These are phyloP conservation scores for Leccinum olivaceopallidum DNA, from an alignment of 768 basidiomycete species.

Conservation along the genomic window DNA sequence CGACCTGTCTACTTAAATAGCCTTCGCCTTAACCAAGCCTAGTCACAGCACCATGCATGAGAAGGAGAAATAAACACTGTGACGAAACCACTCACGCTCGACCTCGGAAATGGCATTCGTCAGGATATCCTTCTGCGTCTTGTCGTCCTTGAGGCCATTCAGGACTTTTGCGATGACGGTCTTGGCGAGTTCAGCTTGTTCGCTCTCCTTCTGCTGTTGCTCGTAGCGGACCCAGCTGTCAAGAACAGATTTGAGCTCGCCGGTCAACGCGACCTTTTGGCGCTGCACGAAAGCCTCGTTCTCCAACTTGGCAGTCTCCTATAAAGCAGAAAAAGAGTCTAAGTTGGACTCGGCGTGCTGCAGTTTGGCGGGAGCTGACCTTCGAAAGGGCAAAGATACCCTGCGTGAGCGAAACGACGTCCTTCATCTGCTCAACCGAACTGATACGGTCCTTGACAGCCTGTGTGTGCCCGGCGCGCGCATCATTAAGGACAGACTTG, in stretches of 20 bases:
- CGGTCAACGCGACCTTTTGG: conserved; percentile 83
- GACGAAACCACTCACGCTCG: conserved; percentile 71
- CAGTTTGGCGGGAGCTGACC: conserved; percentile 40
- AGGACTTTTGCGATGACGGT: conserved; percentile 87
- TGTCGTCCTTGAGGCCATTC: conserved; percentile 80
- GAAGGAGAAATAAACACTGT: not conserved
- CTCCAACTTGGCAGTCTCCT: conserved; percentile 95
- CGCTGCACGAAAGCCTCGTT: conserved; percentile 85
- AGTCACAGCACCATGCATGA: conserved; percentile 8
- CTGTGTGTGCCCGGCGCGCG: conserved; percentile 87
- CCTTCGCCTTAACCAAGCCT: conserved; percentile 93
- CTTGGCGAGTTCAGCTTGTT: conserved; percentile 91
- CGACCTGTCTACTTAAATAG: conserved; percentile 56
- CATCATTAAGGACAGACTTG: conserved; percentile 74
- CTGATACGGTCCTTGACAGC: conserved; percentile 93
- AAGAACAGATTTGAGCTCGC: conserved; percentile 91
- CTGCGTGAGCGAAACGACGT: conserved; percentile 90
- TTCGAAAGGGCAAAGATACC: conserved; percentile 91
- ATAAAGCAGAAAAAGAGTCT: not conserved
- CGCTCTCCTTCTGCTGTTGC: conserved; percentile 94
- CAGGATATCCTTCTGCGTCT: conserved; percentile 85
- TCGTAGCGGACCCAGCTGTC: conserved; percentile 99
- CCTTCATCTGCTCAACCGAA: conserved; percentile 92
- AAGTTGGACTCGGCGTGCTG: not conserved
- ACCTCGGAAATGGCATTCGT: conserved; percentile 80